Evolutionary conservation across 768 basidiomycete genomes (phyloP), one percentile per base, ranked within the genome.

Genomic region (Guyanaporus albipodus): DNA sequence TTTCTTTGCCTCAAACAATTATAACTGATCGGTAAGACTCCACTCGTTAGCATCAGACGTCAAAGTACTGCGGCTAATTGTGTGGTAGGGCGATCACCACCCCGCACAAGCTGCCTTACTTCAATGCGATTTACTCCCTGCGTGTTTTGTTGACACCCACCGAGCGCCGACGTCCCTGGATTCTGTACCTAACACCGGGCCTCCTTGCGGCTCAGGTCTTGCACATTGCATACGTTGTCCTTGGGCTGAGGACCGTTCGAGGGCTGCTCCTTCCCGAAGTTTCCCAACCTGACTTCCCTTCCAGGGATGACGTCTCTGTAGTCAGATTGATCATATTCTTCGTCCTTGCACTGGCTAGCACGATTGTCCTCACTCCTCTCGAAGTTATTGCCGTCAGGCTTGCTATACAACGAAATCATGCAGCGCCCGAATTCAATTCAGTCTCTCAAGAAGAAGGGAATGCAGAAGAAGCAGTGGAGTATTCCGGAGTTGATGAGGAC

Each of bases 351-450:
- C 58, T 76, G 28, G 52, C 82, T 38, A 79, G 80, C 66, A 80
- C 82, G 3, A 55, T 60, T 12, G 58, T 87, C 45, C 73, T 91
- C 11, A 74, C 86, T 23, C 90, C 90, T 5, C 67, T 92, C 22
- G 90, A 92, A 59, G 88, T 92, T 23, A 84, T 91, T 39, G 66
- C 80, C 12, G 86, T 84, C 12, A 73, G 88, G 39, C 75, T 92
- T 6, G 85, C 88, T 17, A 85, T 92, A 46, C 90, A 92, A 58
- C 79, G 90, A 43, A 92, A 91, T 53, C 88, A 91, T 53, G 80
- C 83, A 7, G 81, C 83, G 14, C 69, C 81, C 6, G 86, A 85
- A 45, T 87, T 79, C 58, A 85, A 87, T 52, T 82, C 86, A 1
- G 79, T 87, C 24, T 69, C 80, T 4, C 85, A 88, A 58, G 87